Base-by-base conservation (phyloP, 805 yeast genomes). In the Kodamaea fukazawae region DNA sequence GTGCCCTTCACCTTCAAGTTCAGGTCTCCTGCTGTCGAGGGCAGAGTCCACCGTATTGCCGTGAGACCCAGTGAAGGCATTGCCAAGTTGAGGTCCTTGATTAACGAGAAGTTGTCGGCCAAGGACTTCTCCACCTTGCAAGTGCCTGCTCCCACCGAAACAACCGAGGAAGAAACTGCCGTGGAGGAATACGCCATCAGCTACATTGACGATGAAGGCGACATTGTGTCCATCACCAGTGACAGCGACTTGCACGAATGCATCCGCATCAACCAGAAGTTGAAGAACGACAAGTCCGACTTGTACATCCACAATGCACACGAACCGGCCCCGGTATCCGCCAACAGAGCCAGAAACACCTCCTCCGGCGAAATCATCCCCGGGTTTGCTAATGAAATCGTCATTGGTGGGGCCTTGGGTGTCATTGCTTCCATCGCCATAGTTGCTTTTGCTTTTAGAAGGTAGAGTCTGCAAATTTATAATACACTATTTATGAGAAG, bases 151-250 rank as follows among this genome's bases (percentile, higher is more conserved):
- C 57, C 18, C 58, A 73, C 38, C 23, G 32, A 47, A 15, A 42
- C 41, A 6, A 46, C 38, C 11, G 46, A 43, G n/a, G 55, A 45
- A 9, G 47, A 38, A 13, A 40, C 40, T 26, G 42, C 53, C 36
- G 27, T 44, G 4, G 67, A 63, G 6, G 50, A 44, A 1, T 82
- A 79, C 59, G 88, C 87, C 0, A 75, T 87, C 38, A 81, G 89
- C 41, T 87, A 87, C 49, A 57, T 81, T 22, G 96, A 88, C 53
- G 95, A 87, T 52, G 96, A 88, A 52, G 84, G 86, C 10, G 96
- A 88, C 55, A 64, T 83, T 10, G 86, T 88, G 16, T 80, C 87
- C 1, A 77, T 88, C 28, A 83, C 93, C 0, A 74, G 84, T 3
- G 84, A 83, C 51, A 75, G 73, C 50, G 96, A 88, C 54, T 70